Conservation (phyloP, 352 stramenopile genomes). For the Globisporangium iwayamae region DNA sequence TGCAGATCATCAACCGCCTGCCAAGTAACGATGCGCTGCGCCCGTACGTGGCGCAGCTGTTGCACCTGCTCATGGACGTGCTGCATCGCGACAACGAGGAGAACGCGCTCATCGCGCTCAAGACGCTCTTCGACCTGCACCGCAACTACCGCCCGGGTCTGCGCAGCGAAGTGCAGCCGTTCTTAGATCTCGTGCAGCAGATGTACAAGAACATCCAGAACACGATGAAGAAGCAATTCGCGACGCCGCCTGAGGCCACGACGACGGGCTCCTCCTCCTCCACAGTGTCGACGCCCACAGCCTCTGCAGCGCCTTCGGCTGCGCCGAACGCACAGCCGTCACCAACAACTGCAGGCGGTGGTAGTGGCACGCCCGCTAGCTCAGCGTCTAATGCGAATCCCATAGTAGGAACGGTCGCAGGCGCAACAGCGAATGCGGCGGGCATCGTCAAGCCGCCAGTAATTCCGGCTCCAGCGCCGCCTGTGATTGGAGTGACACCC, state of each 20-base stretch:
- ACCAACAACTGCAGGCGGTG: neutral
- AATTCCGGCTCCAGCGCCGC: slow-evolving; percentile 2
- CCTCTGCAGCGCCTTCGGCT: neutral
- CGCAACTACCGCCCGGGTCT: slow-evolving; percentile 93
- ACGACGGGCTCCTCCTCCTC: slow-evolving; percentile 6
- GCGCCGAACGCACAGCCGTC: slow-evolving; percentile 10
- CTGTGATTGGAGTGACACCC: slow-evolving; percentile 9
- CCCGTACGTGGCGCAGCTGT: slow-evolving; percentile 91
- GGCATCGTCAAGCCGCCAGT: slow-evolving; percentile 11
- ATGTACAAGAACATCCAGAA: slow-evolving; percentile 88
- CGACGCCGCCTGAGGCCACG: slow-evolving; percentile 34
- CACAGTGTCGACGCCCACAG: neutral
- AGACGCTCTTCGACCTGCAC: slow-evolving; percentile 97
- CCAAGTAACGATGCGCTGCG: slow-evolving; percentile 93
- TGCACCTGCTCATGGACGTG: slow-evolving; percentile 92
- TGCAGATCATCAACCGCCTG: slow-evolving; percentile 94
- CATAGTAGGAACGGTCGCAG: neutral
- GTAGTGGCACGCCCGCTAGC: neutral
- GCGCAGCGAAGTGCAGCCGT: slow-evolving; percentile 88
- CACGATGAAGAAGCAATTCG: slow-evolving; percentile 86
- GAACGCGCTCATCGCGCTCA: slow-evolving; percentile 93
- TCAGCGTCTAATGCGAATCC: neutral
- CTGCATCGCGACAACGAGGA: slow-evolving; percentile 96
- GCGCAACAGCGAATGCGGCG: slow-evolving; percentile 6
- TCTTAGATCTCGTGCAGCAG: slow-evolving; percentile 85